Conservation (phyloP, 805 yeast species). For the Metahyphopichia silvanorum region DNA sequence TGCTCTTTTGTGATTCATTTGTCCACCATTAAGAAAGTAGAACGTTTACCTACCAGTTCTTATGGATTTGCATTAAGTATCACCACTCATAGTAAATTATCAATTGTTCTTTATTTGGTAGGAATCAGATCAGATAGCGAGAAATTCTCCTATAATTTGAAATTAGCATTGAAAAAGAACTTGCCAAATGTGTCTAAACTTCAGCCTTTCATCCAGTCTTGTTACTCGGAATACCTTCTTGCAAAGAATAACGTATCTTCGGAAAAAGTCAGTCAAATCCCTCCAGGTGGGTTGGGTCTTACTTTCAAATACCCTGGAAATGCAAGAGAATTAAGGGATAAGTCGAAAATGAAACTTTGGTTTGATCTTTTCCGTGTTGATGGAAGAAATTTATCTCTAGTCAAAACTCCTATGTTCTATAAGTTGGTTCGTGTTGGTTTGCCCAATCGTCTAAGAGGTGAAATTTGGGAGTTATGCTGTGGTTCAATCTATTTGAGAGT, state of each 20-base stretch:
- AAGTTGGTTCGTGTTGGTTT: slow-evolving; percentile 85
- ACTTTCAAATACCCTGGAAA: slow-evolving; percentile 88
- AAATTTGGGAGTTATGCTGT: slow-evolving; percentile 88
- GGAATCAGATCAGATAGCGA: slow-evolving; percentile 81
- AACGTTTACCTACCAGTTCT: slow-evolving; percentile 72
- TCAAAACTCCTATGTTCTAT: slow-evolving; percentile 73
- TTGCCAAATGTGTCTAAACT: slow-evolving; percentile 59
- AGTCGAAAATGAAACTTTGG: slow-evolving; percentile 88
- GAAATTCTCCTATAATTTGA: slow-evolving; percentile 68
- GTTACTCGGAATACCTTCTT: slow-evolving; percentile 83
- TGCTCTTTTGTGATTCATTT: slow-evolving; percentile 72
- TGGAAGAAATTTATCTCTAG: slow-evolving; percentile 79
- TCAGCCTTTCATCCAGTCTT: slow-evolving; percentile 60
- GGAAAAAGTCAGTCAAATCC: slow-evolving; percentile 49
- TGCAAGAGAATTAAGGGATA: slow-evolving; percentile 70
- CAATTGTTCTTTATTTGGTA: slow-evolving; percentile 65
- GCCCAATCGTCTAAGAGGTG: slow-evolving; percentile 94
- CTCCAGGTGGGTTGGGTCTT: slow-evolving; percentile 85
- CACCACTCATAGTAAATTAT: slow-evolving; percentile 61
- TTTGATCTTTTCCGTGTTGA: slow-evolving; percentile 81
- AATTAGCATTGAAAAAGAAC: slow-evolving; percentile 58
- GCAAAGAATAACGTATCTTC: slow-evolving; percentile 50
- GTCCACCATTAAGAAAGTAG: slow-evolving; percentile 78
- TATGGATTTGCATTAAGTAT: slow-evolving; percentile 78
- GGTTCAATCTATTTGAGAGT: slow-evolving; percentile 81